Percentiles rank a stretch among this genome's conserved stretches.
Evolutionary conservation across 176 grass and related monocot species (phyloP).

Genomic region (Chrysopogon serrulatus): DNA sequence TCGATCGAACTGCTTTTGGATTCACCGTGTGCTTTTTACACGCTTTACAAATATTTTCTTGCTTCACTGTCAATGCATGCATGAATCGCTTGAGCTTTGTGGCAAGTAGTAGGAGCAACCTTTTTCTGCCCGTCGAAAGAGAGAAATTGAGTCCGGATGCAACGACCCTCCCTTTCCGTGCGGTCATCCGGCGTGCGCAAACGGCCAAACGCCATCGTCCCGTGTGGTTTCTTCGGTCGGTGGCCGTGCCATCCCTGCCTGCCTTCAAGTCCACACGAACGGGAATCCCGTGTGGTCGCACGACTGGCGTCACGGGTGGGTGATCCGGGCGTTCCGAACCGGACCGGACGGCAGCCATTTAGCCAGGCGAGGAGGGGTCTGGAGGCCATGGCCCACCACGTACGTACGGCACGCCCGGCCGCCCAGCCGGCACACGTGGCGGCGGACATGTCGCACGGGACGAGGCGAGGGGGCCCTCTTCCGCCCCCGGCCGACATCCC

Average conservation of each 20-base stretch:
- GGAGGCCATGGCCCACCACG: background rate
- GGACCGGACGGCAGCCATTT: background rate
- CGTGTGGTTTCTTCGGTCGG: background rate
- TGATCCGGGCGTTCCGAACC: no score
- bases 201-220: background rate
- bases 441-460: background rate
- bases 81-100: background rate
- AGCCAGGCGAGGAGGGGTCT: background rate
- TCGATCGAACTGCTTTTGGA: no score
- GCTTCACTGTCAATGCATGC: background rate
- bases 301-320: no score
- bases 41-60: background rate
- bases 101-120: background rate
- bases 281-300: no score
- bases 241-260: no score
- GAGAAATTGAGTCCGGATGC: background rate
- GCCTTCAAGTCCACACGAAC: no score
- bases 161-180: no score
- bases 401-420: background rate
- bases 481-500: conserved; percentile 35
- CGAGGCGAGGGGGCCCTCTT: background rate
- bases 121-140: background rate
- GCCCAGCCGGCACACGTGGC: conserved; percentile 35
- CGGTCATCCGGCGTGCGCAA: no score
- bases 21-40: no score